Evolutionary conservation across 169 alveolate genomes (phyloP).

Genomic region (Cryptosporidium baileyi): DNA sequence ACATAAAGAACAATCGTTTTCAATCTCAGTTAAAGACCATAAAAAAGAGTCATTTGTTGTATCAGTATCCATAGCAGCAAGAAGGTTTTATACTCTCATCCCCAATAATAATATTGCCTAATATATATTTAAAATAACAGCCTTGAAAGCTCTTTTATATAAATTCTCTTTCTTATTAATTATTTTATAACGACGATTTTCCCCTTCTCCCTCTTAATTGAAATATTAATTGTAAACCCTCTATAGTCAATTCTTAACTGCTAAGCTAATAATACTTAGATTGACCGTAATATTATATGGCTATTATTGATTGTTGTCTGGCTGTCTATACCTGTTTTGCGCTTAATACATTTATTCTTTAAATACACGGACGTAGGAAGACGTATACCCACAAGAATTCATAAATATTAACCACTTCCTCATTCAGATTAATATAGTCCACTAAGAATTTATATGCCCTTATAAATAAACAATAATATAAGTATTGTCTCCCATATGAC

Average conservation of each 20-base stretch:
- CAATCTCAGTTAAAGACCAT: conserved; percentile 69
- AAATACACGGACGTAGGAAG: conserved; percentile 62
- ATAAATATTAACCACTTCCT: conserved; percentile 24
- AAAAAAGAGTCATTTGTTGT: conserved; percentile 57
- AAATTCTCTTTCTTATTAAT: background rate
- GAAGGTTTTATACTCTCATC: conserved; percentile 68
- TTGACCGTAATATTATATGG: conserved; percentile 67
- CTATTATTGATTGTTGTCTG: conserved; percentile 61
- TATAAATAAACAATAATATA: background rate
- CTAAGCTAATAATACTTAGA: conserved; percentile 68
- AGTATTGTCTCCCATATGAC: conserved; percentile 57
- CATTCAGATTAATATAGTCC: conserved; percentile 35
- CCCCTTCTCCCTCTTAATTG: conserved; percentile 67
- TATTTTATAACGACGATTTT: background rate
- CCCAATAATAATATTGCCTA: conserved; percentile 49
- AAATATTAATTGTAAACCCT: conserved; percentile 2
- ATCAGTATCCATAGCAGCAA: conserved; percentile 63
- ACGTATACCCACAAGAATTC: conserved; percentile 49
- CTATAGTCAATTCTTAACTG: conserved; percentile 70
- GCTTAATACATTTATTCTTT: conserved; percentile 6
- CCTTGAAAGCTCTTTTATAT: background rate
- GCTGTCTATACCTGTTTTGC: conserved; percentile 68
- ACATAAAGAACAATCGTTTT: conserved; percentile 68
- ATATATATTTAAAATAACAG: conserved; percentile 8
- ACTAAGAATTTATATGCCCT: conserved; percentile 20